Evolutionary conservation across 805 yeast genomes (phyloP).

Genomic region (Citeromyces matritensis): DNA sequence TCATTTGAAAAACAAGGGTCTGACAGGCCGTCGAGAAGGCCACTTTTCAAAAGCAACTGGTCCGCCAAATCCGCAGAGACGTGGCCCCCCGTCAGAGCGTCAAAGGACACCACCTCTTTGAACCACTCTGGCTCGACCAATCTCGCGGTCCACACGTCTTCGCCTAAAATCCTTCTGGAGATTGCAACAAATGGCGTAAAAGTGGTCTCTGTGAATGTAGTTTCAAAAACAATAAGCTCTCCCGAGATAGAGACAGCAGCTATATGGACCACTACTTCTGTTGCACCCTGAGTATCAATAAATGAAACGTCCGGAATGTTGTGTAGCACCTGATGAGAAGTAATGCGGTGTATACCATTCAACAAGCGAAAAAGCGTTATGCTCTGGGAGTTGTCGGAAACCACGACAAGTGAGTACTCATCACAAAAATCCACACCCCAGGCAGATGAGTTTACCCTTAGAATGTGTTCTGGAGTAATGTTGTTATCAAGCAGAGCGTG

Average conservation of each 20-base stretch:
- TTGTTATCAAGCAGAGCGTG: background rate
- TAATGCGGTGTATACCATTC: slow-evolving; percentile 10
- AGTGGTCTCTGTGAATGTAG: too few species aligned
- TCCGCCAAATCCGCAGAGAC: slow-evolving; percentile 7
- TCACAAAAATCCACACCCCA: slow-evolving; percentile 48
- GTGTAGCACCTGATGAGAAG: slow-evolving; percentile 22
- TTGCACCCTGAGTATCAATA: slow-evolving; percentile 4
- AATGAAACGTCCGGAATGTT: slow-evolving; percentile 42
- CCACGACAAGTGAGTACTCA: slow-evolving; percentile 20
- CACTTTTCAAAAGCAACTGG: slow-evolving; percentile 25
- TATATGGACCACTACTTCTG: slow-evolving; percentile 10
- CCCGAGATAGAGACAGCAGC: slow-evolving; percentile 26
- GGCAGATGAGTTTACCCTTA: slow-evolving; percentile 21
- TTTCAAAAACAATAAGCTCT: slow-evolving; percentile 22
- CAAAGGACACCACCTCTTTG: slow-evolving; percentile 29
- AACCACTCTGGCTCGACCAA: slow-evolving; percentile 24
- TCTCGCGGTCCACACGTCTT: slow-evolving; percentile 39
- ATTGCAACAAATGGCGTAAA: slow-evolving; percentile 6
- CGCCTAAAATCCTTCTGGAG: slow-evolving; percentile 20
- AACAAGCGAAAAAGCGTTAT: slow-evolving; percentile 23
- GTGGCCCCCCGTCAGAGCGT: slow-evolving; percentile 32
- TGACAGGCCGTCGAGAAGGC: slow-evolving; percentile 18
- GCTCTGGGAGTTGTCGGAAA: slow-evolving; percentile 38
- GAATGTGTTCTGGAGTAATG: background rate
- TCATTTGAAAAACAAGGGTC: slow-evolving; percentile 25